phyloP scores from a whole-genome alignment of 371 early-diverging fungal species.

The Mortierella sp. region DNA sequence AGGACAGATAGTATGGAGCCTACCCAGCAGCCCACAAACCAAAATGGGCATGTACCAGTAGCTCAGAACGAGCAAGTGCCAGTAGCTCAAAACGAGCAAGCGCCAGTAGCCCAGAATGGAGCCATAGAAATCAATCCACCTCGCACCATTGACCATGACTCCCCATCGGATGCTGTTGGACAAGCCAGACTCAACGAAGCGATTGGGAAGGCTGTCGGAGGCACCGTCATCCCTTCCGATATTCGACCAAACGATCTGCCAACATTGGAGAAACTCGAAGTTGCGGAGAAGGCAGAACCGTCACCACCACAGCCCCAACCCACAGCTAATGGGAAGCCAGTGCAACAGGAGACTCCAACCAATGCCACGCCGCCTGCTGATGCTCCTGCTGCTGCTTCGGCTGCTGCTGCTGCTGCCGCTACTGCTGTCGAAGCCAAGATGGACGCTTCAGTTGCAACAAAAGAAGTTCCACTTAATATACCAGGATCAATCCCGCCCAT shows the following conservation, averaged over 20 bases:
- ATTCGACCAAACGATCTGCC: slow-evolving; percentile 38
- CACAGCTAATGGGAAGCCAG: slow-evolving; percentile 1
- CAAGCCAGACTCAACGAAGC: slow-evolving; percentile 24
- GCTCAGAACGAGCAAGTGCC: slow-evolving; percentile 12
- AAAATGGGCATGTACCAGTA: slow-evolving; percentile 11
- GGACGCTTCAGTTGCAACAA: background rate
- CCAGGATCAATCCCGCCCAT: slow-evolving; percentile 17
- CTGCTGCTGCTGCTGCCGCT: background rate
- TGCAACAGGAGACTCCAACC: too few species aligned
- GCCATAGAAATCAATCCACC: slow-evolving; percentile 11
- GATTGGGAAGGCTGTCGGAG: slow-evolving; percentile 46
- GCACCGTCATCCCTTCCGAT: slow-evolving; percentile 44
- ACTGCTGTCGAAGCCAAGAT: slow-evolving; percentile 6
- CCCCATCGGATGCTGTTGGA: slow-evolving; percentile 30
- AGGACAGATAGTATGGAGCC: slow-evolving; percentile 40
- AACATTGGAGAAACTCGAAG: slow-evolving; percentile 18
- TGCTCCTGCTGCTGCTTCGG: background rate
- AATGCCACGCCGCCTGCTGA: too few species aligned
- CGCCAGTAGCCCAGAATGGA: background rate
- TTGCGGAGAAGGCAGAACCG: slow-evolving; percentile 7
- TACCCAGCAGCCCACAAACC: slow-evolving; percentile 18
- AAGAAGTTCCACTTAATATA: slow-evolving; percentile 4
- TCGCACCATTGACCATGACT: slow-evolving; percentile 13
- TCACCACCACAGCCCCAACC: slow-evolving; percentile 5
- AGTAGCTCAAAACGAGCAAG: background rate